Evolutionary conservation across 1,284 basidiomycete genomes (phyloP), one percentile per base, ranked within the genome.

Genomic region (Trichosporon sp.): DNA sequence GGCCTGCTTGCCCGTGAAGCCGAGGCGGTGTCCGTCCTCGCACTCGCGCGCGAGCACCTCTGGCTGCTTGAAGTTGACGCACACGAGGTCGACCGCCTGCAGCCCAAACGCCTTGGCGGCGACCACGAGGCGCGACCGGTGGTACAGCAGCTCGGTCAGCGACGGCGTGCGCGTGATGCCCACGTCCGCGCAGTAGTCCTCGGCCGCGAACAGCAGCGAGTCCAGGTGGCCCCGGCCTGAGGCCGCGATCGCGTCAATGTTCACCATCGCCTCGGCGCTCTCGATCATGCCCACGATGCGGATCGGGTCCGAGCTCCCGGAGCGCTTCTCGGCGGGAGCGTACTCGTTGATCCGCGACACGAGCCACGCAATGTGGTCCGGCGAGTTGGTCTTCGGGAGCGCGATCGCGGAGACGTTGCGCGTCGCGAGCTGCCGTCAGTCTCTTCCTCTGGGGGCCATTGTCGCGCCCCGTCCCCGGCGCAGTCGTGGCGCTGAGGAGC

Each of bases 1-100:
- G 1, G 92, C 93, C 92, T 97, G 95, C 91, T 96, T 96, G 62
- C 93, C 93, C 29, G 89, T 90, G 76, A 93, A 95, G 0, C 93
- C 93, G 9, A 95, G 83, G 68, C 88, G 83, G 60, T 89, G 83
- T 0, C 91, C 93, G 75, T 96, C 93, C 69, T 86, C 82, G 67
- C 91, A 92, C 80, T 97, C 94, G 3, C 90, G 88, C 64, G 84
- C 83, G 21, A 97, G 85, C 72, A 89, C 88, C 5, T 87, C 86
- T 3, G 85, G 76, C 77, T 95, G 89, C 78, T 92, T 92, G 85
- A 94, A 96, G 78, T 94, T 90, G 42, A 95, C 89, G 79, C 94
- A 96, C 1, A 96, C 93, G 90, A 96, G 92, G 80, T 96, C 94
- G 77, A 98, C 92, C 1, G 94, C 92, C 47, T 90, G 88, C 1